These are phyloP conservation scores for Staphylotrichum tortipilum DNA, from an alignment of 495 filamentous ascomycete species.

Conservation along the genomic window DNA sequence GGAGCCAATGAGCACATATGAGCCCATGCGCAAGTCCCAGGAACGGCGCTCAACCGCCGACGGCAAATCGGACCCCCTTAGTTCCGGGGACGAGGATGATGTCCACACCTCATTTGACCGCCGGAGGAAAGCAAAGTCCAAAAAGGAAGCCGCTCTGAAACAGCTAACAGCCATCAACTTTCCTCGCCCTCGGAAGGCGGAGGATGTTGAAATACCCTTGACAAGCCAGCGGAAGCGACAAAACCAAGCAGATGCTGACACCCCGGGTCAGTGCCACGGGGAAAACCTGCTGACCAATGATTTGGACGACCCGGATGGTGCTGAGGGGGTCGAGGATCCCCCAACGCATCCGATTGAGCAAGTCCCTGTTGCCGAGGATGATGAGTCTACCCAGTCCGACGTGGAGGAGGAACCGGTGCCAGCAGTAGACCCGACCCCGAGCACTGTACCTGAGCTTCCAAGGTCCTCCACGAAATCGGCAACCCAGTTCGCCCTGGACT, in stretches of 20 bases:
- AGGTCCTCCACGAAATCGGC: slow-evolving; percentile 2
- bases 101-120: slow-evolving; percentile 11
- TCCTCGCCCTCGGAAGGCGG: slow-evolving; percentile 17
- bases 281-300: slow-evolving; percentile 3
- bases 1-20: slow-evolving; percentile 24
- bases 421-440: slow-evolving; percentile 4
- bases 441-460: slow-evolving; percentile 5
- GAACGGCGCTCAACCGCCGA: slow-evolving; percentile 21
- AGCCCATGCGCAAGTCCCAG: slow-evolving; percentile 28
- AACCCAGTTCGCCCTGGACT: neutral
- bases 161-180: slow-evolving; percentile 31
- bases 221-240: slow-evolving; percentile 22
- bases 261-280: slow-evolving; percentile 15
- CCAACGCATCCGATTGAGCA: slow-evolving; percentile 1
- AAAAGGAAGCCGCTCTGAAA: slow-evolving; percentile 29
- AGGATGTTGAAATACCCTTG: slow-evolving; percentile 32
- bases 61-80: neutral
- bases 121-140: slow-evolving; percentile 18
- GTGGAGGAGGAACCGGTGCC: slow-evolving; percentile 8
- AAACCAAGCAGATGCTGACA: slow-evolving; percentile 15
- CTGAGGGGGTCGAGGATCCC: slow-evolving; percentile 26
- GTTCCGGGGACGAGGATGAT: slow-evolving; percentile 18
- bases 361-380: slow-evolving; percentile 4
- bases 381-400: slow-evolving; percentile 19
- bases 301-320: slow-evolving; percentile 21